phyloP scores from a whole-genome alignment of 2,329 filamentous ascomycete genomes.

The Sporothrix pseudoabietina region DNA sequence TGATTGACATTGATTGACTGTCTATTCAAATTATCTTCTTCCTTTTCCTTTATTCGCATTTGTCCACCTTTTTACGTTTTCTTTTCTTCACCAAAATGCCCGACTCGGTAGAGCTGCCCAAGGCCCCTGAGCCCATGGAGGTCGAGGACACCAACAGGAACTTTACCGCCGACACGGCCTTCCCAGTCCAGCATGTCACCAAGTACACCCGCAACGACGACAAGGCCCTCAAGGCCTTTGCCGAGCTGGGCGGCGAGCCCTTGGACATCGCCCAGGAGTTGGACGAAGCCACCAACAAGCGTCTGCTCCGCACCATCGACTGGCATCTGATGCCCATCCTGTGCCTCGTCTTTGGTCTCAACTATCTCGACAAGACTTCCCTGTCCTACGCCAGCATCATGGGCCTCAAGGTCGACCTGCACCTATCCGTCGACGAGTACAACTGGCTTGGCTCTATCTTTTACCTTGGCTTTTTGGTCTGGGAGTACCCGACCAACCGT shows the following conservation, averaged over 20 bases:
- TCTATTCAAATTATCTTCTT: background rate
- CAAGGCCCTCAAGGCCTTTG: background rate
- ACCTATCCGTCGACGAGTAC: constrained; percentile 37
- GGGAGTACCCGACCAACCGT: constrained; percentile 67
- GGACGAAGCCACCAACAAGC: constrained; percentile 22
- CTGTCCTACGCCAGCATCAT: constrained; percentile 55
- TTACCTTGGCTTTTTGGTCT: constrained; percentile 54
- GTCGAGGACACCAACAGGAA: background rate
- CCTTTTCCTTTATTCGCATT: background rate
- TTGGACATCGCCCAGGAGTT: background rate
- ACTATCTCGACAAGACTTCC: constrained; percentile 54
- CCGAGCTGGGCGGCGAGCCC: constrained; percentile 4
- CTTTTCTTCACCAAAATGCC: background rate
- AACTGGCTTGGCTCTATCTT: constrained; percentile 36
- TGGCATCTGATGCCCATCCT: constrained; percentile 1
- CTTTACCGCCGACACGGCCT: background rate
- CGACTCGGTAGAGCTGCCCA: background rate
- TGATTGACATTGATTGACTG: background rate
- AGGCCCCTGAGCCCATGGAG: background rate
- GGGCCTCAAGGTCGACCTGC: constrained; percentile 52
- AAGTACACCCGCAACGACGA: constrained; percentile 8
- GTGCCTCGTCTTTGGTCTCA: constrained; percentile 56
- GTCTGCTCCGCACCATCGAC: background rate
- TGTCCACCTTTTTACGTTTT: background rate
- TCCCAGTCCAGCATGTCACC: background rate